Percentiles rank a stretch among this genome's conserved stretches.
Conservation (phyloP, 371 early-diverging fungal species). For the Lichtheimia corymbifera region DNA sequence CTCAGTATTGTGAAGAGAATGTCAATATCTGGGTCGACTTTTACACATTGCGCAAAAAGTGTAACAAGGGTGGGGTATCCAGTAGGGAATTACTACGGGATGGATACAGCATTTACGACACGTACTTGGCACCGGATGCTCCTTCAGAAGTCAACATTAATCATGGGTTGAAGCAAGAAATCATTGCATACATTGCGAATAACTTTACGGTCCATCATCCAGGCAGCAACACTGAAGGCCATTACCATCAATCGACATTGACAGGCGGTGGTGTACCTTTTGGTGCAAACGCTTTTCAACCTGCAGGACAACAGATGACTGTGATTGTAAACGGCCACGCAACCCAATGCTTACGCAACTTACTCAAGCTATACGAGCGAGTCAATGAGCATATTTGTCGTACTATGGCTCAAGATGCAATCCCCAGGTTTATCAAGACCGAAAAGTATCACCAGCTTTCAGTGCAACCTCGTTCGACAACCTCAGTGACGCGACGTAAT, state of each 20-base stretch:
- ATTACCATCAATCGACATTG: neutral
- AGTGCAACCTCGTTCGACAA: constrained; percentile 7
- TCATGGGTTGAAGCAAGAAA: constrained; percentile 44
- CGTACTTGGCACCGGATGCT: constrained; percentile 57
- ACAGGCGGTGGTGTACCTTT: constrained; percentile 21
- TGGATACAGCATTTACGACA: constrained; percentile 61
- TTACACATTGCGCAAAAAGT: constrained; percentile 37
- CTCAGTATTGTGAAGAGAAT: constrained; percentile 65
- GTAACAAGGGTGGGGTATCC: constrained; percentile 28
- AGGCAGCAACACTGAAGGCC: constrained; percentile 1
- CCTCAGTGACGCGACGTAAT: neutral
- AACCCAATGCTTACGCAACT: constrained; percentile 32
- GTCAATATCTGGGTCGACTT: constrained; percentile 60
- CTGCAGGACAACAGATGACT: constrained; percentile 29
- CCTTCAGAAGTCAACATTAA: constrained; percentile 62
- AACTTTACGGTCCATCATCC: constrained; percentile 11
- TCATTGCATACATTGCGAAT: constrained; percentile 17
- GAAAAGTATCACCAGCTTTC: constrained; percentile 51
- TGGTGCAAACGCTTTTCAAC: constrained; percentile 27
- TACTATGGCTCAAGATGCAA: constrained; percentile 75
- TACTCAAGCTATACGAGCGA: constrained; percentile 59
- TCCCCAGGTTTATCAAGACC: constrained; percentile 75
- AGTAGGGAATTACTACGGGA: constrained; percentile 51
- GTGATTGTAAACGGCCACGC: constrained; percentile 32
- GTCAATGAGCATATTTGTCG: constrained; percentile 75